Conservation (phyloP, 2,329 filamentous ascomycete species). For the Penicillium hesseltinei region DNA sequence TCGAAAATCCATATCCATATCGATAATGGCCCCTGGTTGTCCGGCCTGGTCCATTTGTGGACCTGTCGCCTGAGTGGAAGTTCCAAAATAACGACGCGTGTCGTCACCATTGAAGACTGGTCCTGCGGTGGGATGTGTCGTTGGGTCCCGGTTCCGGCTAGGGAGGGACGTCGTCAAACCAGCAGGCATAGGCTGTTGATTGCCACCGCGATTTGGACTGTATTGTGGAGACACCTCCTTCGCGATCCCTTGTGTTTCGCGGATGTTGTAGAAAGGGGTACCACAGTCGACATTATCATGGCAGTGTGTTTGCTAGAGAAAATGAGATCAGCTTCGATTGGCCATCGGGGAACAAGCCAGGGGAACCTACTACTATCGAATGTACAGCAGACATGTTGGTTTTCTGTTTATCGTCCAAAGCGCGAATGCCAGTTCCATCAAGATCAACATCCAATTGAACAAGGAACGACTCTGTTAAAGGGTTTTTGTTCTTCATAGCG, state of each 20-base stretch:
- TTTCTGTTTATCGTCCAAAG: slow-evolving; percentile 17
- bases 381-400: slow-evolving; percentile 6
- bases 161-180: slow-evolving; percentile 25
- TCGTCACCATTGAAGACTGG: slow-evolving; percentile 1
- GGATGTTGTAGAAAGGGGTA: slow-evolving; percentile 9
- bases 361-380: slow-evolving; percentile 13
- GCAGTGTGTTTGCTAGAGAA: slow-evolving; percentile 13
- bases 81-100: slow-evolving; percentile 10
- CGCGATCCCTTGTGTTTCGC: slow-evolving; percentile 5
- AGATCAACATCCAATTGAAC: slow-evolving; percentile 92
- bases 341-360: background rate
- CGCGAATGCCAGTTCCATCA: slow-evolving; percentile 53
- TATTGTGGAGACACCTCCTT: slow-evolving; percentile 1
- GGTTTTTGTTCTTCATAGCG: slow-evolving; percentile 81
- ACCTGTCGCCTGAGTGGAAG: slow-evolving; percentile 4
- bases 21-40: slow-evolving; percentile 4
- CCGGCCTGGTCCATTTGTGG: slow-evolving; percentile 1
- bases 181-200: slow-evolving; percentile 5
- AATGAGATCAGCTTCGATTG: slow-evolving; percentile 3
- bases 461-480: slow-evolving; percentile 89
- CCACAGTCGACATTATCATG: slow-evolving; percentile 10
- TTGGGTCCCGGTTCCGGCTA: slow-evolving; percentile 23
- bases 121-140: background rate
- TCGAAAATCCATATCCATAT: slow-evolving; percentile 35
- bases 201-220: background rate